Evolutionary conservation across 2,329 filamentous ascomycete genomes (phyloP).

Genomic region (Nigrospora oryzae): DNA sequence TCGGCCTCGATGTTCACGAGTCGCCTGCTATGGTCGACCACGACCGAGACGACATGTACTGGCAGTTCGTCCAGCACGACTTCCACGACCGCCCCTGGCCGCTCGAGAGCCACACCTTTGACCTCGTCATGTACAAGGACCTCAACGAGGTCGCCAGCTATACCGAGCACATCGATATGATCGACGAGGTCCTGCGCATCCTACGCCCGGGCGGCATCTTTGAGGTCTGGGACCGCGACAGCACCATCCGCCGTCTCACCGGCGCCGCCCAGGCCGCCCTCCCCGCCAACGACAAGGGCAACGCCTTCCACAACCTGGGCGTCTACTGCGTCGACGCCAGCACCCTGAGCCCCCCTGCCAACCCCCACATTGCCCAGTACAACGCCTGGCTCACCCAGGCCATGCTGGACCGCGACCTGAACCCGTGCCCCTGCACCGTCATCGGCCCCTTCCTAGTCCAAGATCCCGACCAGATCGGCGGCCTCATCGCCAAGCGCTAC

Average conservation of each 20-base stretch:
- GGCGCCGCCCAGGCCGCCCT: too few relatives aligned
- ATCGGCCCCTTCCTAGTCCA: constrained; percentile 49
- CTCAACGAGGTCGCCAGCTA: constrained; percentile 34
- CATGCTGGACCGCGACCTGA: constrained; percentile 44
- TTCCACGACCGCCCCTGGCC: constrained; percentile 47
- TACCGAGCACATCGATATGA: constrained; percentile 51
- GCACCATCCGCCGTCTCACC: constrained; percentile 47
- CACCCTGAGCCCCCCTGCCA: constrained; percentile 53
- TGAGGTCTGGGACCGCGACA: constrained; percentile 57
- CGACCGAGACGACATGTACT: constrained; percentile 12
- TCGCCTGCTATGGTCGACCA: not conserved
- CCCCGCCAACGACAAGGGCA: not conserved
- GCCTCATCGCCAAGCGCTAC: constrained; percentile 46
- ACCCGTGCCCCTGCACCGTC: constrained; percentile 48
- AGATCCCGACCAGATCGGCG: constrained; percentile 40
- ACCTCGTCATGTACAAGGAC: constrained; percentile 6
- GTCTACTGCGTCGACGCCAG: constrained; percentile 35
- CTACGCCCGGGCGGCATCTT: constrained; percentile 51
- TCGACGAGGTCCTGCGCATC: constrained; percentile 47
- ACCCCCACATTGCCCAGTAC: constrained; percentile 49
- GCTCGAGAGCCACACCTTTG: constrained; percentile 2
- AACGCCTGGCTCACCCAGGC: constrained; percentile 53
- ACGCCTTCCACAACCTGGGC: constrained; percentile 1
- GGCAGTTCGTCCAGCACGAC: constrained; percentile 55
- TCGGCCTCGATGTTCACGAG: constrained; percentile 15